phyloP scores from a whole-genome alignment of 2,329 filamentous ascomycete species.

The Aureobasidium sp. region DNA sequence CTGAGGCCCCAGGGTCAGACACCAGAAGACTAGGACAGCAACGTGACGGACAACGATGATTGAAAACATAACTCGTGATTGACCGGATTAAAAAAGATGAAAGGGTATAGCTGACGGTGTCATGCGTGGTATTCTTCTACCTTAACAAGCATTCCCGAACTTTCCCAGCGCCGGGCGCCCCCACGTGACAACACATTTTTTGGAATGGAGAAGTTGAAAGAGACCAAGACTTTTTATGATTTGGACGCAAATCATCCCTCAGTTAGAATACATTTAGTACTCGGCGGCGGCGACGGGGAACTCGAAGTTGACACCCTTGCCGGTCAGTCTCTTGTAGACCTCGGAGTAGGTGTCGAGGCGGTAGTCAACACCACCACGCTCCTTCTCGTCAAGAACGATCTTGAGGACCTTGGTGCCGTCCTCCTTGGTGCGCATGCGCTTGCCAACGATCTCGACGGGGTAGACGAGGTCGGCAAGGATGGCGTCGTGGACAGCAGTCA shows the following conservation, averaged over 20 bases:
- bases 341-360: conserved; percentile 98
- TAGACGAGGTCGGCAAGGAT: conserved; percentile 97
- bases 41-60: neutral
- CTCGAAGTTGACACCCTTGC: conserved; percentile 95
- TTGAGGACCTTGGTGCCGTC: conserved; percentile 98
- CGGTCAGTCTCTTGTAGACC: conserved; percentile 97
- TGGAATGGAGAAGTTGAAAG: neutral
- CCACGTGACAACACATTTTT: conserved; percentile 14
- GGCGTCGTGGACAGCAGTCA: conserved; percentile 97
- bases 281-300: conserved; percentile 83
- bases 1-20: too few species aligned
- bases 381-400: conserved; percentile 99
- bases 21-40: neutral
- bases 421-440: conserved; percentile 97
- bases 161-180: conserved; percentile 10
- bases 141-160: conserved; percentile 2
- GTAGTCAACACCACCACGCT: conserved; percentile 98
- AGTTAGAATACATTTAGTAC: conserved; percentile 53
- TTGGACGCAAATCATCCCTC: conserved; percentile 11
- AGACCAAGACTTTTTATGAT: conserved; percentile 11
- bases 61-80: conserved; percentile 9
- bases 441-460: conserved; percentile 99
- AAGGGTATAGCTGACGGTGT: conserved; percentile 5
- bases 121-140: conserved; percentile 11
- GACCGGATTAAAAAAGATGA: neutral